Evolutionary conservation across 1,139 yeast species (phyloP).

Genomic region (Pichia inconspicua): DNA sequence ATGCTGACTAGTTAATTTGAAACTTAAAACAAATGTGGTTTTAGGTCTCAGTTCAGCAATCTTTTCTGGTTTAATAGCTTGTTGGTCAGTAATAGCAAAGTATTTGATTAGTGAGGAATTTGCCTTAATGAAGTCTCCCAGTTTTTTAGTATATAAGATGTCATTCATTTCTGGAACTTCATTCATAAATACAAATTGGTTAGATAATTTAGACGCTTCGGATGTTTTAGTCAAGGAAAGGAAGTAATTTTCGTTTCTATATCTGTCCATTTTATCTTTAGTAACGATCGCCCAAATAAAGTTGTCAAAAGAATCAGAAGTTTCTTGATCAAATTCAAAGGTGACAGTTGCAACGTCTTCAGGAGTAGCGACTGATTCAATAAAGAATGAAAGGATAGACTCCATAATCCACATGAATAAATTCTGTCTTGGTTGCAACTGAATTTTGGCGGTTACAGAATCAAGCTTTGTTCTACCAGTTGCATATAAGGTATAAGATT

Average conservation of each 20-base stretch:
- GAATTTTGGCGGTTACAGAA: constrained; percentile 52
- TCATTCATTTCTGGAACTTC: constrained; percentile 80
- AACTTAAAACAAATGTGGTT: constrained; percentile 48
- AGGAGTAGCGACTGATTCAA: constrained; percentile 42
- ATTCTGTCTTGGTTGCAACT: constrained; percentile 76
- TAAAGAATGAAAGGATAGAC: constrained; percentile 46
- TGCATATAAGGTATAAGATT: constrained; percentile 71
- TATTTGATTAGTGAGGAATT: constrained; percentile 51
- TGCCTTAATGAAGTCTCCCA: constrained; percentile 41
- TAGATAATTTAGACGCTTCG: constrained; percentile 60
- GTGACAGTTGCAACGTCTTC: constrained; percentile 56
- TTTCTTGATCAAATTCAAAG: constrained; percentile 51
- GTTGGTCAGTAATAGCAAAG: constrained; percentile 79
- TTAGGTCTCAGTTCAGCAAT: constrained; percentile 45
- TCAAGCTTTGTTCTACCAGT: constrained; percentile 80
- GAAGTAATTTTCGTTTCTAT: constrained; percentile 70
- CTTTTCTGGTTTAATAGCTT: constrained; percentile 55
- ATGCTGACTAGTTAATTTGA: constrained; percentile 40
- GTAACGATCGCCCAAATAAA: constrained; percentile 81
- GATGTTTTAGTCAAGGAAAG: constrained; percentile 78
- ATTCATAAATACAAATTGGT: constrained; percentile 77
- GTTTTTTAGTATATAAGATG: constrained; percentile 45
- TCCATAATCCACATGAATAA: constrained; percentile 57
- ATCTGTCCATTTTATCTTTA: constrained; percentile 71
- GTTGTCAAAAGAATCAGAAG: constrained; percentile 45